A percentile compares a stretch with the other conserved stretches of the same genome.
These are phyloP conservation scores for Lachnellula arida DNA, from an alignment of 2,329 filamentous ascomycete species.

Conservation along the genomic window DNA sequence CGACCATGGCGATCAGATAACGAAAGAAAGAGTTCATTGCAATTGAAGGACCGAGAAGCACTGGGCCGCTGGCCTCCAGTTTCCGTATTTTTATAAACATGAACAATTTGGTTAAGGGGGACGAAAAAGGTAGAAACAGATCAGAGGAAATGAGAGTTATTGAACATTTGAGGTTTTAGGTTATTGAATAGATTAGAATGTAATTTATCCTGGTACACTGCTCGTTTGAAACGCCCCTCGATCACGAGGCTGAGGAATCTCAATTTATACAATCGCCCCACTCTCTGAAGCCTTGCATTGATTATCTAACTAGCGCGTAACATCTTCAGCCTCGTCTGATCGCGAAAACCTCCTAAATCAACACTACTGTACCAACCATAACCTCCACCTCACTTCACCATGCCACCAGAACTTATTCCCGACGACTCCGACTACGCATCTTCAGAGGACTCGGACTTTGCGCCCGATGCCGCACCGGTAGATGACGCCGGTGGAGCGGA, in stretches of 20 bases:
- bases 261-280: not conserved
- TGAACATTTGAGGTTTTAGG: too few relatives aligned
- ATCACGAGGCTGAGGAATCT: not conserved
- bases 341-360: conserved; percentile 1
- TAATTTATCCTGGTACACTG: not conserved
- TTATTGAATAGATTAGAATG: too few relatives aligned
- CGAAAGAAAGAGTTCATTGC: too few relatives aligned
- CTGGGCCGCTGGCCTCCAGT: too few relatives aligned
- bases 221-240: not conserved
- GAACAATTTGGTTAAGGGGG: too few relatives aligned
- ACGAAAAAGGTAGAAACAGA: too few relatives aligned
- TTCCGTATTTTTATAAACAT: too few relatives aligned
- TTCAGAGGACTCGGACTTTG: conserved; percentile 70
- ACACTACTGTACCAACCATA: not conserved
- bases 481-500: conserved; percentile 35
- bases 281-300: not conserved
- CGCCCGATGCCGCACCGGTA: conserved; percentile 48
- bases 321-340: conserved; percentile 1
- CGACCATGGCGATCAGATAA: too few relatives aligned
- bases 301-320: not conserved
- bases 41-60: too few relatives aligned
- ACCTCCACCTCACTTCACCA: conserved; percentile 20
- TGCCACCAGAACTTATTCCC: conserved; percentile 29
- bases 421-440: conserved; percentile 56
- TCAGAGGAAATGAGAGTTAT: too few relatives aligned